A percentile compares a stretch with the other conserved stretches of the same genome.
Evolutionary conservation across 768 basidiomycete species (phyloP).

Genomic region (Lactarius deliciosus): DNA sequence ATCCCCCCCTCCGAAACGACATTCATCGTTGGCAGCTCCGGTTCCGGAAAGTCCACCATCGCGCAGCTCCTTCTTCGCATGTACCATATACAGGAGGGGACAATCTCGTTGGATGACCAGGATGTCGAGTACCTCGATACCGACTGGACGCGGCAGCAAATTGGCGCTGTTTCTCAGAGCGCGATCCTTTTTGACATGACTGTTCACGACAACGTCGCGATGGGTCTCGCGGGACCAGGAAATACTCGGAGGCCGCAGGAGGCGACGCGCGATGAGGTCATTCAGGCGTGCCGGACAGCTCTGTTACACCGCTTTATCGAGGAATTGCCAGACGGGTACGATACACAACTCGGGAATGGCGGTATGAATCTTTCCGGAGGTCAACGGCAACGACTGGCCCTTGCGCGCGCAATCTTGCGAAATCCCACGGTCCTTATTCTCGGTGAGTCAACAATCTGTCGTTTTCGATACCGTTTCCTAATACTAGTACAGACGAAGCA

Average conservation of each 20-base stretch:
- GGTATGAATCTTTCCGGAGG: slow-evolving; percentile 87
- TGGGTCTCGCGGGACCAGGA: slow-evolving; percentile 58
- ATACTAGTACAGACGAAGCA: slow-evolving; percentile 59
- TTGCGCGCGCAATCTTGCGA: slow-evolving; percentile 82
- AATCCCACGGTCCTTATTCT: slow-evolving; percentile 89
- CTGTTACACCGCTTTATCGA: slow-evolving; percentile 85
- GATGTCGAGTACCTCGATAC: slow-evolving; percentile 73
- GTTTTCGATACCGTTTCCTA: slow-evolving; percentile 7
- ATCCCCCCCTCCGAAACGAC: slow-evolving; percentile 72
- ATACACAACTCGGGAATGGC: slow-evolving; percentile 71
- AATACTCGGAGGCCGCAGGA: slow-evolving; percentile 44
- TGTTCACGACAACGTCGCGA: slow-evolving; percentile 83
- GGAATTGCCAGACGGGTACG: slow-evolving; percentile 86
- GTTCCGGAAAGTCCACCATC: slow-evolving; percentile 75
- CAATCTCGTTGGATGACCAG: slow-evolving; percentile 79
- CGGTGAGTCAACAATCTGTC: slow-evolving; percentile 51
- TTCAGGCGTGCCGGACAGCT: slow-evolving; percentile 78
- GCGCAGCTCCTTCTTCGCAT: slow-evolving; percentile 66
- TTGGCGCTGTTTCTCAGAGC: slow-evolving; percentile 78
- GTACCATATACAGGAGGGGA: slow-evolving; percentile 66
- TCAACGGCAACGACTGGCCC: slow-evolving; percentile 86
- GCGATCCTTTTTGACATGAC: slow-evolving; percentile 77
- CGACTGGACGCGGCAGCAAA: slow-evolving; percentile 61
- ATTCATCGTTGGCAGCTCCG: slow-evolving; percentile 77
- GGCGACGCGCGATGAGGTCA: slow-evolving; percentile 67